Evolutionary conservation across 2,329 filamentous ascomycete genomes (phyloP), one percentile per base, ranked within the genome.

Genomic region (Pseudopyrenochaeta lycopersici): DNA sequence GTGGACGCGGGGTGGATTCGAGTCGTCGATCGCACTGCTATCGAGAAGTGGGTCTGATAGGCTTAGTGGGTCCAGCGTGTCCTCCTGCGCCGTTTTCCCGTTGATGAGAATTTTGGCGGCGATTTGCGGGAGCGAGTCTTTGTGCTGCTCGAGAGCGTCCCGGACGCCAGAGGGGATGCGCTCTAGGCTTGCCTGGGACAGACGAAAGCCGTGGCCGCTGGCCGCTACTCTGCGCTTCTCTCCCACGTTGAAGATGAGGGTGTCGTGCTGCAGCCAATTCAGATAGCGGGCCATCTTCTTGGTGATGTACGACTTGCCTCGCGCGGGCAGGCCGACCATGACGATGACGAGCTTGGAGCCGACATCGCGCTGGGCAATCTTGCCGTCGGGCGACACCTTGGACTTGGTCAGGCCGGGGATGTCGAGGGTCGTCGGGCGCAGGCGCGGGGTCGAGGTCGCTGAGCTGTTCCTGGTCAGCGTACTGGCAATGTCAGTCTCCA

Each of bases 281-380:
- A 99, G 81, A 73, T 98, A 99, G 57, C 95, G 86, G 54, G 95
- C 90, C 59, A 99, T 85, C 80, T 99, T 99, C 82, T 98, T 98
- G 57, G 95, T 98, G 69, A 99, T 96, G 78, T 99, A 99, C 49
- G 93, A 97, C 80, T 99, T 99, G 73, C 95, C 95, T 68, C 95
- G 85, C 9, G 95, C 95, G 2, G 95, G 95, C 67, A 99, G 80
- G 60, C 95, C 95, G 56, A 99, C 95, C 95, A 99, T 99, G 74
- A 99, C 88, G 68, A 99, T 96, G 72, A 98, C 92, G 58, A 99
- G 83, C 82, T 99, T 99, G 35, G 95, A 90, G 44, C 93, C 95
- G 44, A 99, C 90, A 83, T 99, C 95, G 70, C 94, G 86, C 72
- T 94, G 88, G 49, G 95, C 90, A 66, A 99, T 99, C 68, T 91